phyloP scores from a whole-genome alignment of 106 monocot genomes.

The Dendrobium nobile region DNA sequence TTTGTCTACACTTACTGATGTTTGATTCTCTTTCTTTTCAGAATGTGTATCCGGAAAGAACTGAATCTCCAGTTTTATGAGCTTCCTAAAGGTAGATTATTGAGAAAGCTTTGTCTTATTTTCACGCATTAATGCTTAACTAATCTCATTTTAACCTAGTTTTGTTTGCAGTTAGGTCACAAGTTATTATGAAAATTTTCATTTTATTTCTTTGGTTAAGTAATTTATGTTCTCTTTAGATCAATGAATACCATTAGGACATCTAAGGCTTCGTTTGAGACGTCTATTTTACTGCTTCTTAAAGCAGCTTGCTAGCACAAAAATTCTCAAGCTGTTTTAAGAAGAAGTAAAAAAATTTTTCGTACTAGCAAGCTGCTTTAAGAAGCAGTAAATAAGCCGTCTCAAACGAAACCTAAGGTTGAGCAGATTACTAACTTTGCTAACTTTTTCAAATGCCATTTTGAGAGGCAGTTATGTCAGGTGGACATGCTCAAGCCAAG shows the following conservation, averaged over 20 bases:
- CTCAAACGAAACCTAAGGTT: neutral
- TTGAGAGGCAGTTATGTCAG: constrained; percentile 33
- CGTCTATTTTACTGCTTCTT: no score
- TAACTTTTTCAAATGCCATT: constrained; percentile 1
- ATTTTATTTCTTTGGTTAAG: neutral
- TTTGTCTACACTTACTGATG: neutral
- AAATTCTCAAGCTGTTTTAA: no score
- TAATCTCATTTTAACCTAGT: neutral
- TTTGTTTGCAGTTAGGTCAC: neutral
- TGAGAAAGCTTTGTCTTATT: neutral
- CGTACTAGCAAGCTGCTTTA: no score
- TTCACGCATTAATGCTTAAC: neutral
- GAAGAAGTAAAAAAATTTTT: no score
- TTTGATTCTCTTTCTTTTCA: neutral
- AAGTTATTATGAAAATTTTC: neutral
- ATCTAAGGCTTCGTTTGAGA: no score
- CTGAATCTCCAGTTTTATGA: neutral
- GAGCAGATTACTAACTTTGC: neutral
- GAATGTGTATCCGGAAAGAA: neutral
- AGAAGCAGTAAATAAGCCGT: no score
- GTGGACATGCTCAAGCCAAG: constrained; percentile 95
- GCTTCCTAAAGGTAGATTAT: neutral
- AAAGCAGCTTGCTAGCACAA: no score
- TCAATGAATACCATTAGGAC: neutral
- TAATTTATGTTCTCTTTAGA: neutral